phyloP scores from a whole-genome alignment of 129 eudicot genomes.

The Flaveria trinervia region DNA sequence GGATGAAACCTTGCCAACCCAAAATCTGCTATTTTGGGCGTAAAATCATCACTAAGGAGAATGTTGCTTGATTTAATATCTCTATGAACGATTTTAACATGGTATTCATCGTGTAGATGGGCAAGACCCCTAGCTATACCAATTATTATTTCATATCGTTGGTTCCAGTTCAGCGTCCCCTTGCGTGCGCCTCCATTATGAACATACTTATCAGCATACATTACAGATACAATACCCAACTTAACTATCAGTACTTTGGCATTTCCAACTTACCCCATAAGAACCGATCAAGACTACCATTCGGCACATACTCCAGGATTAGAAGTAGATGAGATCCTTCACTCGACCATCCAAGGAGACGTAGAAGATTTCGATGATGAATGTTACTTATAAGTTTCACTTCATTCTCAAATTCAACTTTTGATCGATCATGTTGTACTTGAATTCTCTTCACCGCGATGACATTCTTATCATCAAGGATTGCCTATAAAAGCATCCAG shows the following conservation, averaged over 20 bases:
- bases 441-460: slow-evolving; percentile 65
- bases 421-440: slow-evolving; percentile 43
- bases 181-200: slow-evolving; percentile 43
- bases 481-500: slow-evolving; percentile 36
- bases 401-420: slow-evolving; percentile 58
- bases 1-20: slow-evolving; percentile 71
- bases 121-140: slow-evolving; percentile 73
- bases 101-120: slow-evolving; percentile 66
- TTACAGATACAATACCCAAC: not conserved
- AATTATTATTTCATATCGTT: slow-evolving; percentile 54
- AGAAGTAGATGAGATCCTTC: slow-evolving; percentile 64
- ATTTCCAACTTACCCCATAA: slow-evolving; percentile 54
- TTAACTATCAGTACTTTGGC: not conserved
- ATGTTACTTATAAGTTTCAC: slow-evolving; percentile 68
- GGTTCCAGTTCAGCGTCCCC: slow-evolving; percentile 58
- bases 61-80: slow-evolving; percentile 68
- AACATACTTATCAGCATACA: slow-evolving; percentile 10
- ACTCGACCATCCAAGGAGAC: slow-evolving; percentile 62
- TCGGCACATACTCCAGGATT: slow-evolving; percentile 61
- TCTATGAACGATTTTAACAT: slow-evolving; percentile 63
- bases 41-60: slow-evolving; percentile 50
- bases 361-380: slow-evolving; percentile 68
- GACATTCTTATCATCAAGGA: slow-evolving; percentile 43
- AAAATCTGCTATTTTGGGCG: slow-evolving; percentile 69
- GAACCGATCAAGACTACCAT: slow-evolving; percentile 67